phyloP scores from a whole-genome alignment of 2,329 filamentous ascomycete species.

The Neurospora crassa region DNA sequence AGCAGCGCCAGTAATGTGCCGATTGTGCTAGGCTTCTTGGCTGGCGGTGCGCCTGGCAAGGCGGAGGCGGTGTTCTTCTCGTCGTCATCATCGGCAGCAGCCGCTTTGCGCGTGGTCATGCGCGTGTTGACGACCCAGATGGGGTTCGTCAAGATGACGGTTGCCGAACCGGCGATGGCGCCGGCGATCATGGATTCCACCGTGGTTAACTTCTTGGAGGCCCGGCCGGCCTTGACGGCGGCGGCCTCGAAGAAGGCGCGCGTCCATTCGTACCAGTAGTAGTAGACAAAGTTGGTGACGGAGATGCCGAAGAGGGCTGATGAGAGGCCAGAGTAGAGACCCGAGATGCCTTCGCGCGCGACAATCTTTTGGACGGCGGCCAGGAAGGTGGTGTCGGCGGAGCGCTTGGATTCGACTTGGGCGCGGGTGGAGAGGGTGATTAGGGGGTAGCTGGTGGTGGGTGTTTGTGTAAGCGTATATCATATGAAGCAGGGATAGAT shows the following conservation, averaged over 20 bases:
- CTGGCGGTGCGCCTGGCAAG: slow-evolving; percentile 14
- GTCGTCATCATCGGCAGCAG: slow-evolving; percentile 23
- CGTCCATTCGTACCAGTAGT: slow-evolving; percentile 99
- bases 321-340: slow-evolving; percentile 87
- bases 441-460: slow-evolving; percentile 65
- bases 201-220: slow-evolving; percentile 75
- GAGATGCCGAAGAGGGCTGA: slow-evolving; percentile 95
- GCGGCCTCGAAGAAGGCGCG: slow-evolving; percentile 76
- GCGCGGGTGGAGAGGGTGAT: slow-evolving; percentile 96
- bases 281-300: slow-evolving; percentile 99
- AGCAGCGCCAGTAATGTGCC: slow-evolving; percentile 74
- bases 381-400: slow-evolving; percentile 66
- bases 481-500: not conserved
- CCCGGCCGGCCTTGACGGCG: slow-evolving; percentile 61
- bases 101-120: slow-evolving; percentile 79
- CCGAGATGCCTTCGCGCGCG: slow-evolving; percentile 78
- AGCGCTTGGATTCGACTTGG: slow-evolving; percentile 93
- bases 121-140: slow-evolving; percentile 99
- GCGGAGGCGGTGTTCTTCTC: not conserved
- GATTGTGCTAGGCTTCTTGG: slow-evolving; percentile 58
- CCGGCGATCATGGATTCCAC: slow-evolving; percentile 92
- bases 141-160: slow-evolving; percentile 92
- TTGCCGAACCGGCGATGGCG: slow-evolving; percentile 85
- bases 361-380: slow-evolving; percentile 79
- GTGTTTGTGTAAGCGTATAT: not conserved